Evolutionary conservation across 352 stramenopile genomes (phyloP).

Genomic region (Globisporangium orthogonon): DNA sequence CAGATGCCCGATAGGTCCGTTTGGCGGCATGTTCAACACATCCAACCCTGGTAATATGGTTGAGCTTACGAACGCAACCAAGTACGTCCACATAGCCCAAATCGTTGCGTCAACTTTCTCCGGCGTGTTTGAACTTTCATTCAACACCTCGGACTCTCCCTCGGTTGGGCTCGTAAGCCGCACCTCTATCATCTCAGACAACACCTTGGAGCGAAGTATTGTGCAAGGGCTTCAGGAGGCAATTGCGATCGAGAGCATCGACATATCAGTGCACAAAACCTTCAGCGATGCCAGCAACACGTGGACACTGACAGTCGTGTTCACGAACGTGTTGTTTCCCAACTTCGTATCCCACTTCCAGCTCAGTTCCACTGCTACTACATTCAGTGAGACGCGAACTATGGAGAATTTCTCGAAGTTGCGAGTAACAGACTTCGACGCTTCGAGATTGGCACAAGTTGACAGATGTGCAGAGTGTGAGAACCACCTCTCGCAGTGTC

Average conservation of each 20-base stretch:
- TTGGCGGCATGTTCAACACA: slow-evolving; percentile 2
- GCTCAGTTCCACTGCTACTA: not conserved
- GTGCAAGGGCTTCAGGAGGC: not conserved
- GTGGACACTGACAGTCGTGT: slow-evolving; percentile 5
- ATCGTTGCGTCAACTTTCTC: slow-evolving; percentile 4
- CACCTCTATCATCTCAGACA: not conserved
- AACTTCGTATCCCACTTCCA: slow-evolving; percentile 8
- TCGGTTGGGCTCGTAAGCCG: not conserved
- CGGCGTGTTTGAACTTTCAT: slow-evolving; percentile 12
- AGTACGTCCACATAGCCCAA: slow-evolving; percentile 2
- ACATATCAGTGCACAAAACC: slow-evolving; percentile 1
- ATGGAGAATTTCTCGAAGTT: slow-evolving; percentile 1
- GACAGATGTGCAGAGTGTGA: slow-evolving; percentile 3
- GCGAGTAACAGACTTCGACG: slow-evolving; percentile 5
- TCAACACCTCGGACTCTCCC: not conserved
- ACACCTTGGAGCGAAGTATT: not conserved
- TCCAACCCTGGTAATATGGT: slow-evolving; percentile 7
- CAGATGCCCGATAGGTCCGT: slow-evolving; percentile 19
- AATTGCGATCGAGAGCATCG: not conserved
- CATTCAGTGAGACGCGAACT: slow-evolving; percentile 1
- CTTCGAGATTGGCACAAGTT: not conserved
- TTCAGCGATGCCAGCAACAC: not conserved
- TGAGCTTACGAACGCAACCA: slow-evolving; percentile 6
- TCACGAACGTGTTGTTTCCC: slow-evolving; percentile 12
- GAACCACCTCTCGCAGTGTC: slow-evolving; percentile 3